Conservation (phyloP, 345 rosid species). For the Salix arbutifolia region DNA sequence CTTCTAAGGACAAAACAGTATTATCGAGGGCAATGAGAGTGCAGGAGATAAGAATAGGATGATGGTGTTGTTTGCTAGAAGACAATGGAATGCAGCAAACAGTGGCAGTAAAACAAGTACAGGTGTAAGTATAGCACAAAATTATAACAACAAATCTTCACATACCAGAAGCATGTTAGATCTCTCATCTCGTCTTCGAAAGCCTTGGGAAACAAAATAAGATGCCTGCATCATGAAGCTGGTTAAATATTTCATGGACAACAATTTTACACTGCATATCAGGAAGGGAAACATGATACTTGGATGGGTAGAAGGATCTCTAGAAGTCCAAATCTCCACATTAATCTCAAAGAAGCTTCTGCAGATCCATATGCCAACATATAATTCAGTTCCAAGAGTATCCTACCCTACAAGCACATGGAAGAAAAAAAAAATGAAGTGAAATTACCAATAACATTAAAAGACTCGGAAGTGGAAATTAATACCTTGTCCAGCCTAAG, state of each 20-base stretch:
- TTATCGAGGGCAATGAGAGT: neutral
- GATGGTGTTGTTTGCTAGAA: too few species aligned
- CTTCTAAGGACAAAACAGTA: too few species aligned
- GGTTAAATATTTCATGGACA: neutral
- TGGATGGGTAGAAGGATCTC: conserved; percentile 77
- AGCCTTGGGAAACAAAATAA: conserved; percentile 59
- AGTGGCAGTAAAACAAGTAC: neutral
- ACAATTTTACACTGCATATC: neutral
- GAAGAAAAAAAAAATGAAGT: neutral
- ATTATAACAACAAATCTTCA: neutral
- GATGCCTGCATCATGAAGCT: conserved; percentile 50
- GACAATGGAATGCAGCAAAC: neutral
- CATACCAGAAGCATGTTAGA: conserved; percentile 80
- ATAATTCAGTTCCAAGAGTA: conserved; percentile 85
- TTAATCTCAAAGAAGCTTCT: conserved; percentile 73
- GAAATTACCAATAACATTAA: neutral
- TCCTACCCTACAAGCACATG: conserved; percentile 53
- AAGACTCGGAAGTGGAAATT: neutral
- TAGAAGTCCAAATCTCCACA: conserved; percentile 83
- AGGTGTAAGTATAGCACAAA: neutral
- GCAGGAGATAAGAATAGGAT: too few species aligned
- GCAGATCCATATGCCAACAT: conserved; percentile 91
- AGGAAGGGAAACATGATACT: conserved; percentile 25
- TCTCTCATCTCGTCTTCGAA: conserved; percentile 72
- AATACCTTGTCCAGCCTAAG: conserved; percentile 58